Percentiles rank a stretch among this genome's conserved stretches.
Evolutionary conservation across 2,329 filamentous ascomycete species (phyloP).

Genomic region (Cladosporium sp.): DNA sequence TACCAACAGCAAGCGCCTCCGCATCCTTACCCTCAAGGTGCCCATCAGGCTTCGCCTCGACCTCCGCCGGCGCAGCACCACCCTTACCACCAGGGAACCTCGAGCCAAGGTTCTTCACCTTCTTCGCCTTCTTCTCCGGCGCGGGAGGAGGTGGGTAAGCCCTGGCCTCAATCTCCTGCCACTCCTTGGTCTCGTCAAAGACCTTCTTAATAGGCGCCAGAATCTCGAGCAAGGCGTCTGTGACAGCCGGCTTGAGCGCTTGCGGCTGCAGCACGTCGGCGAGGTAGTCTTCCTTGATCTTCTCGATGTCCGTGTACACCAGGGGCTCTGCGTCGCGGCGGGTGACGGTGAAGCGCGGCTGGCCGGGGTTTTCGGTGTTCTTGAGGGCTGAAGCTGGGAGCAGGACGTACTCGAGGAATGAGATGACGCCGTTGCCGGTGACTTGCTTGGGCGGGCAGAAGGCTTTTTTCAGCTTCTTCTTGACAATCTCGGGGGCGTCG

Average conservation of each 20-base stretch:
- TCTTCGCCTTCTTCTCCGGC: constrained; percentile 66
- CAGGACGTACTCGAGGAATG: constrained; percentile 84
- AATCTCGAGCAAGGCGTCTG: constrained; percentile 70
- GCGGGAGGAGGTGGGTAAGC: constrained; percentile 75
- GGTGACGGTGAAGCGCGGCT: constrained; percentile 65
- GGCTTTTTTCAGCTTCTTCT: constrained; percentile 85
- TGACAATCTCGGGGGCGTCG: constrained; percentile 71
- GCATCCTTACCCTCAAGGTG: constrained; percentile 46
- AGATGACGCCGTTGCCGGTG: constrained; percentile 83
- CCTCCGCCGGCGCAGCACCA: constrained; percentile 31
- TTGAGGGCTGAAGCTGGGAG: constrained; percentile 72
- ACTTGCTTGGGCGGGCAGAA: constrained; percentile 72
- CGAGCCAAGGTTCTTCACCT: constrained; percentile 73
- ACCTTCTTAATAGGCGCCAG: constrained; percentile 75
- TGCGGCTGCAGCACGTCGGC: constrained; percentile 73
- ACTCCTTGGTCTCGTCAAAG: constrained; percentile 70
- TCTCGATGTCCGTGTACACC: constrained; percentile 72
- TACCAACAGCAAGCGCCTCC: constrained; percentile 44
- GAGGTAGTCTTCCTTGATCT: constrained; percentile 77
- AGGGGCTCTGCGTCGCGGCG: constrained; percentile 69
- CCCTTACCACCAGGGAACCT: constrained; percentile 56
- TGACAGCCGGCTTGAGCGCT: constrained; percentile 80
- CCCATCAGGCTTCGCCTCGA: constrained; percentile 49
- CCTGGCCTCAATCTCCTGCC: constrained; percentile 73
- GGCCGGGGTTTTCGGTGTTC: constrained; percentile 40